Conservation (phyloP, 225 moss, liverwort and hornwort species). For the Sphagnum contortum region DNA sequence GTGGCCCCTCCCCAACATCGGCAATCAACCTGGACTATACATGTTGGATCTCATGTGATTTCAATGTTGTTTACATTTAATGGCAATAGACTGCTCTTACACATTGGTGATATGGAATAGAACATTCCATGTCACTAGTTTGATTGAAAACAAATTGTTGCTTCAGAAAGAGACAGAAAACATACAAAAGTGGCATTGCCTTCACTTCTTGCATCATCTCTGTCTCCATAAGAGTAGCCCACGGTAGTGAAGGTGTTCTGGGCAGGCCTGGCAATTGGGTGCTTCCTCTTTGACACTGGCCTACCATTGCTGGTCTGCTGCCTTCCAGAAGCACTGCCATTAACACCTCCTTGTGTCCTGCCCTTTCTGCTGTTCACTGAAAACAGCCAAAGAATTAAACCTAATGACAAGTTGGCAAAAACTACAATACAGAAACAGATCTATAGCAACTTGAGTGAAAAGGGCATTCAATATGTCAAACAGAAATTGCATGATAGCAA, state of each 20-base stretch:
- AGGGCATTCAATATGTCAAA: background rate
- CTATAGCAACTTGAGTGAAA: background rate
- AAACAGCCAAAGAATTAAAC: background rate
- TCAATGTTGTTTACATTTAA: no score
- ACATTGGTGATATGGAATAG: no score
- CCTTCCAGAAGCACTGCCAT: slow-evolving; percentile 10
- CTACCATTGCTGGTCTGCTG: slow-evolving; percentile 11
- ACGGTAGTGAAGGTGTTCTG: slow-evolving; percentile 30
- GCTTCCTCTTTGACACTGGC: slow-evolving; percentile 13
- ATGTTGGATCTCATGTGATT: no score
- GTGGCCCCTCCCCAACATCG: background rate
- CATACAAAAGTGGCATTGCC: slow-evolving; percentile 13
- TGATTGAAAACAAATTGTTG: no score
- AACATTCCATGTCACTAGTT: no score
- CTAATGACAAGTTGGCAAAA: background rate
- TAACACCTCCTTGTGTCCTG: slow-evolving; percentile 16
- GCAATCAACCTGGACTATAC: no score
- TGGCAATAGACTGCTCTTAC: no score
- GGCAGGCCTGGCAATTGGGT: slow-evolving; percentile 10
- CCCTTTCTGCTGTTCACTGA: slow-evolving; percentile 31
- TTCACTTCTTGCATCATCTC: slow-evolving; percentile 7
- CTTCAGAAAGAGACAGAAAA: background rate
- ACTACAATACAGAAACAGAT: background rate
- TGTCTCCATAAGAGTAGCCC: slow-evolving; percentile 28
- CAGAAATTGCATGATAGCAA: background rate